A percentile compares a stretch with the other conserved stretches of the same genome.
Evolutionary conservation across 192 early-diverging fungal species (phyloP).

Genomic region (Kappamyces sp.): DNA sequence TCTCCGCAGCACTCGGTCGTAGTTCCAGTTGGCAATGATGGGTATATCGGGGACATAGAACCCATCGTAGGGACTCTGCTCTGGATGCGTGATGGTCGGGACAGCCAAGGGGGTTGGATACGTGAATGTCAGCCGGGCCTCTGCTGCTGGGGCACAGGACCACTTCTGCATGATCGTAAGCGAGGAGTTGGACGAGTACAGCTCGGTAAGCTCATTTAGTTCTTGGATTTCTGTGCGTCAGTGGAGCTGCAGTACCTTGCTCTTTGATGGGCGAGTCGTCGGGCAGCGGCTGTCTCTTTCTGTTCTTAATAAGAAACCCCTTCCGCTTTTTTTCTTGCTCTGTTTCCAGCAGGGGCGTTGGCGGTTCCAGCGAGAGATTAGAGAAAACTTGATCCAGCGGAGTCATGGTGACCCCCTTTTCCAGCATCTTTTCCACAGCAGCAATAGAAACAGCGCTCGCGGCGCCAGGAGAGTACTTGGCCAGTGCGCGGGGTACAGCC

Average conservation of each 20-base stretch:
- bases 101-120: conserved; percentile 3
- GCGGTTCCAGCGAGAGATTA: conserved; percentile 1
- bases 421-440: no score
- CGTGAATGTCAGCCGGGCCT: neutral
- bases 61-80: conserved; percentile 12
- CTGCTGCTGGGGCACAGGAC: neutral
- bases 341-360: neutral
- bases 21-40: conserved; percentile 6
- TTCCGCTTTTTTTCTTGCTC: conserved; percentile 12
- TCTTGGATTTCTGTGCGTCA: conserved; percentile 2
- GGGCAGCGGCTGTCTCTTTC: neutral
- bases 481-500: no score
- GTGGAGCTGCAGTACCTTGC: neutral
- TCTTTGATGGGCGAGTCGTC: neutral
- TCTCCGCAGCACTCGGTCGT: conserved; percentile 6
- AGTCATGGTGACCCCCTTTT: neutral
- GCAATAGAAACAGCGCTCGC: no score
- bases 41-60: conserved; percentile 18
- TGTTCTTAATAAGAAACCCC: neutral
- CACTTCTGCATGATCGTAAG: conserved; percentile 6
- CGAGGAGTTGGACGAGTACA: neutral
- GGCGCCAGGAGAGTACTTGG: no score
- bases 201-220: conserved; percentile 9
- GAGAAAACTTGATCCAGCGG: neutral
- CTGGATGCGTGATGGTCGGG: neutral